phyloP scores from a whole-genome alignment of 225 moss, liverwort and hornwort genomes.

The Straminergon stramineum region DNA sequence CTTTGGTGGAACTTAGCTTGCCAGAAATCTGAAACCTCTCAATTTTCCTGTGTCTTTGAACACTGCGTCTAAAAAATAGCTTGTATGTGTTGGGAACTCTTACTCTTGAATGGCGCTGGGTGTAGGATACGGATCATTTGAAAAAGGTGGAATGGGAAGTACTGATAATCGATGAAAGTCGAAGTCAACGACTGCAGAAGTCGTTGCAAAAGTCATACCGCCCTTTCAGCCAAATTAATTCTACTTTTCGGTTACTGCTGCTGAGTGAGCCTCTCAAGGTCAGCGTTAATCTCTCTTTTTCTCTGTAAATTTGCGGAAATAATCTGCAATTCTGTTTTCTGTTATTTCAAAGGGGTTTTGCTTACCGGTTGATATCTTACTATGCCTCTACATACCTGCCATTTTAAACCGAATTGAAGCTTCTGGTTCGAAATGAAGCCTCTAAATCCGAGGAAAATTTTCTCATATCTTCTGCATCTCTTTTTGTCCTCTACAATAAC shows the following conservation, averaged over 20 bases:
- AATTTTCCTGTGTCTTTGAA: background rate
- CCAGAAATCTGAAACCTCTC: background rate
- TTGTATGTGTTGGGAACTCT: background rate
- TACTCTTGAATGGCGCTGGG: background rate
- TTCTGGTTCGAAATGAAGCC: background rate
- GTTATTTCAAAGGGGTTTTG: background rate
- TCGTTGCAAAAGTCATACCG: constrained; percentile 57
- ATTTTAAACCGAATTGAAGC: background rate
- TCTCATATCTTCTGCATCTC: background rate
- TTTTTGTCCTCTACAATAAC: background rate
- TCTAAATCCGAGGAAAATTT: background rate
- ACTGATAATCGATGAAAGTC: constrained; percentile 70
- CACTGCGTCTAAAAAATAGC: background rate
- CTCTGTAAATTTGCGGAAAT: background rate
- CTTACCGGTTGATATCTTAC: background rate
- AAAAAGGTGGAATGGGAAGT: constrained; percentile 69
- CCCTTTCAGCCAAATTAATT: constrained; percentile 43
- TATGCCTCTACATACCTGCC: background rate
- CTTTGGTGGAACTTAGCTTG: background rate
- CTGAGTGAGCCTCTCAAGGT: constrained; percentile 83
- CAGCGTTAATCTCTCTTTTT: background rate
- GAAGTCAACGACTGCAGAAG: constrained; percentile 53
- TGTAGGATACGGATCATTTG: constrained; percentile 67
- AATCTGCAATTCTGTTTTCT: background rate
- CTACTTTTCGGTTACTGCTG: constrained; percentile 60